Base-by-base conservation (phyloP, 164 flowering plant species). In the Chimonanthus praecox region DNA sequence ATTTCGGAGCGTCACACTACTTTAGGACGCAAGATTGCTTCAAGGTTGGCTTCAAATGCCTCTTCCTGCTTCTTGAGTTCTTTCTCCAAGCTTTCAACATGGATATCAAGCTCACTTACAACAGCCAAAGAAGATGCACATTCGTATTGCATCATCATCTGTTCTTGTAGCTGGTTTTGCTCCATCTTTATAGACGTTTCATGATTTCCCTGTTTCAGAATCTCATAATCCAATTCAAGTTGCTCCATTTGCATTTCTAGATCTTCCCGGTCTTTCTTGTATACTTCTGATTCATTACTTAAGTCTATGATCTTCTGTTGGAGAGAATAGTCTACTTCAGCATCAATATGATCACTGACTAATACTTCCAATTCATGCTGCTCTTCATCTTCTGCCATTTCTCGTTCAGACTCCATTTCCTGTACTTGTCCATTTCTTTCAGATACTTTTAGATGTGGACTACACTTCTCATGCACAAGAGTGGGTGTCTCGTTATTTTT, bases 161-260 rank as follows among this genome's bases (percentile, higher is more conserved):
- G 87, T 74, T 89, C 90, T 76, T 89, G 94, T 71, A 86, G 83
- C 75, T 86, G 83, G 72, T 75, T 84, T 77, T 90, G 93, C 78
- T 92, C 88, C 47, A 92, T 79, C 76, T 83, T 88, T 48, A 83
- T 81, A 16, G 83, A 79, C 16, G 90, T 72, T 6, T 88, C 90
- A 69, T 86, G 88, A 73, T 96, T 89, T 84, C 90, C 94, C 78
- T 87, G 91, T 76, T 89, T 88, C 82, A 94, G 49, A 73, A 86
- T 86, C 85, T 94, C 94, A 78, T 90, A 92, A 72, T 92, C 97
- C 68, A 84, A 84, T 18, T 90, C 87, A 68, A 94, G 84, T 79
- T 89, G 91, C 72, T 90, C 90, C 86, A 90, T 84, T 73, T 89
- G 90, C 82, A 80, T 83, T 85, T 89, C 90, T 48, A 89, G 70